Percentiles rank a stretch among this genome's conserved stretches.
Conservation (phyloP, 441 rosid species). For the Eruca vesicaria region DNA sequence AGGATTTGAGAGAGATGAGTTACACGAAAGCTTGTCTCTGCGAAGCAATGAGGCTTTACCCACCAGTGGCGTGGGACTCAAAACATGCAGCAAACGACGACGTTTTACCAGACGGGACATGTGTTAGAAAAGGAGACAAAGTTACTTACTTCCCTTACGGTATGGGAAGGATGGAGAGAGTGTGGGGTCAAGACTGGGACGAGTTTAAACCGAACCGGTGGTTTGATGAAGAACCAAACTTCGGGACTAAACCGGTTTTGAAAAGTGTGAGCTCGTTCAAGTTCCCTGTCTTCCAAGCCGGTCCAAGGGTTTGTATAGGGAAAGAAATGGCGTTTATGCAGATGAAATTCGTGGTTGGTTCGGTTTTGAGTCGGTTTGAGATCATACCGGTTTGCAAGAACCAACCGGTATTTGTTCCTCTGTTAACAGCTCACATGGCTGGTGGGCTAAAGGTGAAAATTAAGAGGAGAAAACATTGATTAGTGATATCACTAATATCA, state of each 20-base stretch:
- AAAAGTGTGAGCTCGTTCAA: constrained; percentile 57
- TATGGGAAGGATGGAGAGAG: constrained; percentile 85
- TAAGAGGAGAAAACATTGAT: constrained; percentile 23
- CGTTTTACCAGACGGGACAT: constrained; percentile 73
- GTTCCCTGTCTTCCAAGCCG: constrained; percentile 86
- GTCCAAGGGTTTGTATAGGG: constrained; percentile 86
- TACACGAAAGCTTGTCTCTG: constrained; percentile 69
- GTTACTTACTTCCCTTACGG: constrained; percentile 87
- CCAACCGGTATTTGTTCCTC: constrained; percentile 61
- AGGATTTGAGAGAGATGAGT: constrained; percentile 58
- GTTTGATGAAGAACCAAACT: constrained; percentile 41
- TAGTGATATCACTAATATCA: background rate
- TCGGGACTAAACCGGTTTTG: constrained; percentile 18
- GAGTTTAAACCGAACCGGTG: constrained; percentile 81
- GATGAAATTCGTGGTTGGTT: constrained; percentile 77
- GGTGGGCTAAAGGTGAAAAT: constrained; percentile 72
- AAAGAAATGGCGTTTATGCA: constrained; percentile 86
- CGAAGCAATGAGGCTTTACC: constrained; percentile 87
- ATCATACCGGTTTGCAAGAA: constrained; percentile 43
- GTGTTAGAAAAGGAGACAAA: constrained; percentile 61
- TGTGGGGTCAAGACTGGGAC: constrained; percentile 72
- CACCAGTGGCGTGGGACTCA: constrained; percentile 97
- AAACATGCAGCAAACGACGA: constrained; percentile 67
- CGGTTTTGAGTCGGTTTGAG: constrained; percentile 54
- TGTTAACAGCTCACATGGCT: constrained; percentile 84